Conservation (phyloP, 2,329 filamentous ascomycete genomes). For the Catunica adiposa region DNA sequence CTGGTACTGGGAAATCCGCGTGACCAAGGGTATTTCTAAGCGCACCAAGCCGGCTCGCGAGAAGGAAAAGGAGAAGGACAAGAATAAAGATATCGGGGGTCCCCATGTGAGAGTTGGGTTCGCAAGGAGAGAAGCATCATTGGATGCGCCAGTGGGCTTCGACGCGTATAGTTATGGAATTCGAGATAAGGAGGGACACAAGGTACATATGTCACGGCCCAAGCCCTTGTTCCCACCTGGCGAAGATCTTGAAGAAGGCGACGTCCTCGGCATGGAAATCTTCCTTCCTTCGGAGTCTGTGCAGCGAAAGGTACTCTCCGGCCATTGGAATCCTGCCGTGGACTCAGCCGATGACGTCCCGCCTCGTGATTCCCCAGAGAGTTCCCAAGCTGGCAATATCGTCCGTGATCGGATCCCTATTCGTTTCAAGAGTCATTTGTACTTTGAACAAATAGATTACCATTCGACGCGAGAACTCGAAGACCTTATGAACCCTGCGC, state of each 20-base stretch:
- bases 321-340: slow-evolving; percentile 72
- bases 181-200: slow-evolving; percentile 76
- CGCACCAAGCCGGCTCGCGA: slow-evolving; percentile 22
- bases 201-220: slow-evolving; percentile 85
- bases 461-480: slow-evolving; percentile 78
- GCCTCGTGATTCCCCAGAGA: slow-evolving; percentile 15
- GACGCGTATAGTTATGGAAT: slow-evolving; percentile 90
- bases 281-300: slow-evolving; percentile 70
- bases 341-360: slow-evolving; percentile 38
- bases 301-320: slow-evolving; percentile 76
- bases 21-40: slow-evolving; percentile 56
- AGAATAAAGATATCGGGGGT: slow-evolving; percentile 28
- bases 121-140: slow-evolving; percentile 60
- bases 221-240: slow-evolving; percentile 70
- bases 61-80: slow-evolving; percentile 18
- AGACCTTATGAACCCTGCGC: slow-evolving; percentile 57
- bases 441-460: slow-evolving; percentile 87
- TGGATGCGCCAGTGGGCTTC: slow-evolving; percentile 72
- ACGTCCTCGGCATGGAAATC: slow-evolving; percentile 88
- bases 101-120: slow-evolving; percentile 74
- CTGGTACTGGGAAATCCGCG: slow-evolving; percentile 87
- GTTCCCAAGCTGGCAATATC: slow-evolving; percentile 55
- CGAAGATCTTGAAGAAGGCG: slow-evolving; percentile 70
- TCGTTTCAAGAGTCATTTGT: slow-evolving; percentile 80
- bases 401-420: slow-evolving; percentile 92